phyloP scores from a whole-genome alignment of 305 asterid genomes.

The Fraxinus dipetala region DNA sequence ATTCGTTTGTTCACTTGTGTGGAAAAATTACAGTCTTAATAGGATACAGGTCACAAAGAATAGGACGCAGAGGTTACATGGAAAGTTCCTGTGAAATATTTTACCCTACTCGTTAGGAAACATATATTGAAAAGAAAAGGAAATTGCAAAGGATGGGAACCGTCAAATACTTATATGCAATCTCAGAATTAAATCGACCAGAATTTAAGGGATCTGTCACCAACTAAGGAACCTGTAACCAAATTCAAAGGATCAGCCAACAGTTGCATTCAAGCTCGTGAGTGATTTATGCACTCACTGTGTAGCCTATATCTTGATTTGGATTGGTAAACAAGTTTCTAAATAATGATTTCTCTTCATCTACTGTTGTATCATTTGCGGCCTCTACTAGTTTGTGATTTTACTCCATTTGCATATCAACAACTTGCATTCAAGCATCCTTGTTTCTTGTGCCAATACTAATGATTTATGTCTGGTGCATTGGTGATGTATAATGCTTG shows the following conservation, averaged over 20 bases:
- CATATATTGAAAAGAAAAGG: background rate
- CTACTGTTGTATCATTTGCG: background rate
- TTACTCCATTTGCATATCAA: background rate
- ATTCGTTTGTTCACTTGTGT: background rate
- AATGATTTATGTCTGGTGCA: background rate
- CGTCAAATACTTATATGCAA: background rate
- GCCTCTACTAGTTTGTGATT: background rate
- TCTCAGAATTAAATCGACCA: background rate
- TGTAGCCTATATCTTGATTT: background rate
- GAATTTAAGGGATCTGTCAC: background rate
- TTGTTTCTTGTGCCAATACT: background rate
- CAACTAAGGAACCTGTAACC: background rate
- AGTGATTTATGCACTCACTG: background rate
- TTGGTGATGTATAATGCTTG: background rate
- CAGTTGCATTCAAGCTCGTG: background rate
- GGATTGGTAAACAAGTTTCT: background rate
- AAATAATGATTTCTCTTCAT: background rate
- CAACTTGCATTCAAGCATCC: background rate
- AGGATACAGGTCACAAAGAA: background rate
- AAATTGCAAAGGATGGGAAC: background rate
- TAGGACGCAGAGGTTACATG: background rate
- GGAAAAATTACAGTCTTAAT: background rate
- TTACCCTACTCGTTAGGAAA: background rate
- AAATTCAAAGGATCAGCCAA: conserved; percentile 1
- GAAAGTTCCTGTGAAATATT: background rate